These are phyloP conservation scores for Pseudocercospora cruenta DNA, from an alignment of 2,329 filamentous ascomycete genomes.

Conservation along the genomic window DNA sequence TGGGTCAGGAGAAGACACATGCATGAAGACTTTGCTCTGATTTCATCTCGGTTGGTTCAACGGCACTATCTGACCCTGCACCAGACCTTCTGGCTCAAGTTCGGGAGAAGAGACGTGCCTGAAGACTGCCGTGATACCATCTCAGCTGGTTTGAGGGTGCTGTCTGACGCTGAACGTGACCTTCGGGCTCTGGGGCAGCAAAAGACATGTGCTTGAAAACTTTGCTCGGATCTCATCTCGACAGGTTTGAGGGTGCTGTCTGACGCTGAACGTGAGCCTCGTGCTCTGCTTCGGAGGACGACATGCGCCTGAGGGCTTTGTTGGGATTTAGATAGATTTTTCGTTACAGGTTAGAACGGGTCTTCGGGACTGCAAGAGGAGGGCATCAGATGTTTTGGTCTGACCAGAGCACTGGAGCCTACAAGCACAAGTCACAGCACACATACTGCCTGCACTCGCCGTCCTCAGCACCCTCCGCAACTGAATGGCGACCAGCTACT, in stretches of 20 bases:
- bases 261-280: not conserved
- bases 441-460: not conserved
- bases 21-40: not conserved
- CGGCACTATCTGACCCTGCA: not conserved
- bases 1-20: not conserved
- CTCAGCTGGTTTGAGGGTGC: not conserved
- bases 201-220: not conserved
- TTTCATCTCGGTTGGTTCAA: not conserved
- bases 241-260: not conserved
- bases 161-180: not conserved
- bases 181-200: not conserved
- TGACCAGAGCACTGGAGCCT: conserved; percentile 9
- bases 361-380: conserved; percentile 10
- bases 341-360: not conserved
- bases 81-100: not conserved
- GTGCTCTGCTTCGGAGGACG: not conserved
- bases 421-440: not conserved
- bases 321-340: conserved; percentile 1
- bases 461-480: not conserved
- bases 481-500: not conserved
- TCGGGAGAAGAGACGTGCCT: not conserved
- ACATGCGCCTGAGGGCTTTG: not conserved
- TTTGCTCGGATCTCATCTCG: not conserved
- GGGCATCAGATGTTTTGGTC: conserved; percentile 14
- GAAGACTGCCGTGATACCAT: not conserved